Conservation (phyloP, 345 rosid species). For the Brassica juncea region DNA sequence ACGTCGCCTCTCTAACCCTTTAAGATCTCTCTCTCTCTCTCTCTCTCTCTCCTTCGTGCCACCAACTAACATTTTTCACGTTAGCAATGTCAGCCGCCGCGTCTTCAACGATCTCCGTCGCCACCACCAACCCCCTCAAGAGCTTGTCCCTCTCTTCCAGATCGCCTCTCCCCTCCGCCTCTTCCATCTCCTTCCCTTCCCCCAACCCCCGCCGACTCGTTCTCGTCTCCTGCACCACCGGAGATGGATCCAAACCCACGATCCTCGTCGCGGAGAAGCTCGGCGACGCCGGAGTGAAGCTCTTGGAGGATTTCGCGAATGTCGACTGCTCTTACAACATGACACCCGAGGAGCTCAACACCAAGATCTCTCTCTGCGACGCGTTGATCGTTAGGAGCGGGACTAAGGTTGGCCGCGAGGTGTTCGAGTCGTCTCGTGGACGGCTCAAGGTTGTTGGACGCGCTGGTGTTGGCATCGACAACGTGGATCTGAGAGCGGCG, state of each 20-base stretch:
- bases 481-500: constrained; percentile 91
- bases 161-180: constrained; percentile 44
- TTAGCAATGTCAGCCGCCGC: constrained; percentile 36
- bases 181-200: constrained; percentile 40
- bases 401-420: constrained; percentile 75
- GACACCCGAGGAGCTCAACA: constrained; percentile 80
- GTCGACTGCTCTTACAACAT: constrained; percentile 84
- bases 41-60: constrained; percentile 12
- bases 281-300: constrained; percentile 68
- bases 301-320: constrained; percentile 61
- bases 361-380: constrained; percentile 89
- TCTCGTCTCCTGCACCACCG: constrained; percentile 38
- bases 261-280: constrained; percentile 86
- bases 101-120: constrained; percentile 32
- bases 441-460: constrained; percentile 88
- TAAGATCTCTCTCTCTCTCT: background rate
- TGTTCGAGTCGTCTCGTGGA: constrained; percentile 78
- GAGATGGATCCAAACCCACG: constrained; percentile 65
- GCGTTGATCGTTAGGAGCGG: constrained; percentile 86
- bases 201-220: constrained; percentile 28
- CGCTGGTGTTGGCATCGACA: constrained; percentile 93
- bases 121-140: constrained; percentile 42
- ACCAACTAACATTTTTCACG: constrained; percentile 26
- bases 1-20: background rate
- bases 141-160: constrained; percentile 52